Conservation (phyloP, 495 filamentous ascomycete genomes). For the Penicillium chermesinum region DNA sequence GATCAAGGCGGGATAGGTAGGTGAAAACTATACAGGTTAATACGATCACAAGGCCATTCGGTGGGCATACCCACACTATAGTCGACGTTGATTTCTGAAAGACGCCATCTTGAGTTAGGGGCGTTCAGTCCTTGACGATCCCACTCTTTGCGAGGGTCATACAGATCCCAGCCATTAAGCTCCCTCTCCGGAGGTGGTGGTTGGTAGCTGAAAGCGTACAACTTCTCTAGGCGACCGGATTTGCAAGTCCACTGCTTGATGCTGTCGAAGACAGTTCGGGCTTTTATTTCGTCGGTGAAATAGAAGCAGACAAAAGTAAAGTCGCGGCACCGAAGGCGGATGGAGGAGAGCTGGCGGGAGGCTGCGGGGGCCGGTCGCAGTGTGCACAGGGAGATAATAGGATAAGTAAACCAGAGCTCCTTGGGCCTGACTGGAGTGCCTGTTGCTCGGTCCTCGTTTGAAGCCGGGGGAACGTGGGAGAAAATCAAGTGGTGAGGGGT, state of each 20-base stretch:
- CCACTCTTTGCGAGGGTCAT: conserved; percentile 78
- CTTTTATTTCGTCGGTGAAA: conserved; percentile 67
- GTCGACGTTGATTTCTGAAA: conserved; percentile 83
- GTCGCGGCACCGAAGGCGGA: conserved; percentile 86
- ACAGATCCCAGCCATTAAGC: conserved; percentile 81
- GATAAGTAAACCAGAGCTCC: conserved; percentile 90
- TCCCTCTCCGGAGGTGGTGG: conserved; percentile 68
- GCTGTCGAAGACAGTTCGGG: conserved; percentile 82
- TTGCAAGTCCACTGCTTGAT: conserved; percentile 80
- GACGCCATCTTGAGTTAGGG: conserved; percentile 81
- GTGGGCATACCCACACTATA: conserved; percentile 50
- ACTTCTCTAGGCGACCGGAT: conserved; percentile 76
- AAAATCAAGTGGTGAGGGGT: conserved; percentile 65
- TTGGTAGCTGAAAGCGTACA: conserved; percentile 84
- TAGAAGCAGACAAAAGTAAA: conserved; percentile 91
- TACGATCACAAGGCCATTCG: not conserved
- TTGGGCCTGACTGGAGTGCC: conserved; percentile 46
- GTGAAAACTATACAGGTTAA: conserved; percentile 62
- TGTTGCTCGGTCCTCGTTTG: conserved; percentile 30
- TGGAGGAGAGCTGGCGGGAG: conserved; percentile 70
- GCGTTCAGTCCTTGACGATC: conserved; percentile 71
- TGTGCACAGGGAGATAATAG: conserved; percentile 74
- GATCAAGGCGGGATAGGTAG: conserved; percentile 88
- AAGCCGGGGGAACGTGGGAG: conserved; percentile 41
- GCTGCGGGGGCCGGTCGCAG: conserved; percentile 65